A percentile compares a stretch with the other conserved stretches of the same genome.
Conservation (phyloP, 1,284 basidiomycete species). For the Ceratobasidium sp. region DNA sequence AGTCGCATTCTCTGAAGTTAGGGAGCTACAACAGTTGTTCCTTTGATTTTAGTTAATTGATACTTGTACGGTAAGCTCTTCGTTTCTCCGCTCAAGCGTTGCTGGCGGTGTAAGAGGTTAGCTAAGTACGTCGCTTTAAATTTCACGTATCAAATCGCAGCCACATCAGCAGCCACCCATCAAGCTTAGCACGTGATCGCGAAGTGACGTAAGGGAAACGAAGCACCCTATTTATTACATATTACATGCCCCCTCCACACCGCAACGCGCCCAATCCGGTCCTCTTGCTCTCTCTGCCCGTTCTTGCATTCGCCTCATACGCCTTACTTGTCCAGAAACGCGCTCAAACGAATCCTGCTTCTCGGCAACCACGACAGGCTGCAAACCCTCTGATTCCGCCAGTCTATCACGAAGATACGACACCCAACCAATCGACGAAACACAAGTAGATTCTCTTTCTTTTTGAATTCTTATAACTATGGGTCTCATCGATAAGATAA, state of each 20-base stretch:
- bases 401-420: slow-evolving; percentile 58
- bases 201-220: slow-evolving; percentile 33
- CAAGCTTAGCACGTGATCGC: slow-evolving; percentile 20
- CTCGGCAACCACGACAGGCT: slow-evolving; percentile 70
- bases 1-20: no score
- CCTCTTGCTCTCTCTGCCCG: slow-evolving; percentile 68
- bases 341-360: slow-evolving; percentile 71
- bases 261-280: slow-evolving; percentile 71
- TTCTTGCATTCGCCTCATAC: slow-evolving; percentile 70
- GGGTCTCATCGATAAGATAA: slow-evolving; percentile 66
- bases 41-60: no score
- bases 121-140: not conserved
- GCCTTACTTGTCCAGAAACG: slow-evolving; percentile 68
- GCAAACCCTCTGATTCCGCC: slow-evolving; percentile 77
- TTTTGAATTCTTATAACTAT: slow-evolving; percentile 56
- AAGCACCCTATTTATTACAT: slow-evolving; percentile 7
- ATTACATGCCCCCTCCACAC: slow-evolving; percentile 63
- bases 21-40: no score
- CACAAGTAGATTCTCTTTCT: not conserved
- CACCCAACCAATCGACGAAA: slow-evolving; percentile 10
- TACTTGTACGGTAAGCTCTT: no score
- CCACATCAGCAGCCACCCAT: slow-evolving; percentile 21
- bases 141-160: not conserved
- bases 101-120: not conserved
- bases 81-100: no score